phyloP scores from a whole-genome alignment of 1,284 basidiomycete genomes.

The Melampsora americana region DNA sequence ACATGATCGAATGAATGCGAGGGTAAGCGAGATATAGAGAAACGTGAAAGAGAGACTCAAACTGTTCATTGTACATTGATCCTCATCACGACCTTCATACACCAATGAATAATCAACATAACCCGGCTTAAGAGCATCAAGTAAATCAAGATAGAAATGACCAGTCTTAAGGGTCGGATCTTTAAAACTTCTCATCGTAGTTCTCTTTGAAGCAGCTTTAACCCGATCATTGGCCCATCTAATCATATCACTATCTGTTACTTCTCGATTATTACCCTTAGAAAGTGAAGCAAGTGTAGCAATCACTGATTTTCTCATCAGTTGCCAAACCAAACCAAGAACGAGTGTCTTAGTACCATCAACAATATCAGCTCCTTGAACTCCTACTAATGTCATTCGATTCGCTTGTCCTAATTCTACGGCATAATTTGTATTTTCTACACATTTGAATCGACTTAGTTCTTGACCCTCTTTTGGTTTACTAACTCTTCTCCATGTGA shows the following conservation, averaged over 20 bases:
- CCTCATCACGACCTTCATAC: constrained; percentile 68
- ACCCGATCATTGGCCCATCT: constrained; percentile 92
- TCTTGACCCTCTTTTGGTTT: constrained; percentile 53
- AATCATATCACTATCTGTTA: constrained; percentile 89
- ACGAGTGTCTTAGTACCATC: constrained; percentile 54
- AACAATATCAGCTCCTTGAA: constrained; percentile 55
- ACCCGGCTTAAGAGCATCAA: constrained; percentile 85
- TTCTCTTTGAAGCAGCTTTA: constrained; percentile 66
- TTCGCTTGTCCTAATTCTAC: constrained; percentile 53
- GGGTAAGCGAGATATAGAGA: neutral
- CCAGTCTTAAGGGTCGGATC: constrained; percentile 86
- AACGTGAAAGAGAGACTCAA: neutral
- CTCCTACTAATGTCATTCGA: constrained; percentile 54
- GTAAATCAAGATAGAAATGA: constrained; percentile 87
- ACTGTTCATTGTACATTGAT: constrained; percentile 79
- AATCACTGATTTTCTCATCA: constrained; percentile 71
- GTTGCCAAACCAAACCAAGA: constrained; percentile 54
- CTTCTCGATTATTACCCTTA: constrained; percentile 66
- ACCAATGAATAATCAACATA: constrained; percentile 90
- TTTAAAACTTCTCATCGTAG: constrained; percentile 82
- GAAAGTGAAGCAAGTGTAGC: constrained; percentile 80
- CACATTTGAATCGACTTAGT: constrained; percentile 53
- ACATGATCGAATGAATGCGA: neutral
- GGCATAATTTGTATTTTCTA: constrained; percentile 55
- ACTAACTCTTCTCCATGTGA: constrained; percentile 52